Evolutionary conservation across 176 grass and related monocot species (phyloP), one percentile per base, ranked within the genome.

Genomic region (Cenchrus purpureus): DNA sequence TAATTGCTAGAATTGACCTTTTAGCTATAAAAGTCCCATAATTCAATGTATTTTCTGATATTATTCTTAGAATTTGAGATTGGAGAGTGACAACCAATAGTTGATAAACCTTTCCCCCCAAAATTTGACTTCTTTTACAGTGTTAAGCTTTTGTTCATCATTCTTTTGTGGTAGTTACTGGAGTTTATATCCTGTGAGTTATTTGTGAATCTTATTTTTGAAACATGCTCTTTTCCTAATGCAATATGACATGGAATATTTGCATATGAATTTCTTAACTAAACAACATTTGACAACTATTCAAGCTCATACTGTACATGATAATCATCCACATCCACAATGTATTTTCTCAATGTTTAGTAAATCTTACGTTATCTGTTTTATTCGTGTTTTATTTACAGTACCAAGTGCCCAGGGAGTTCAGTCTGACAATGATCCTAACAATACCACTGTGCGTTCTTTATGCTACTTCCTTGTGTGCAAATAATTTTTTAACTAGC

Each of bases 351-450:
- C 13, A 82, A 31, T 77, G 44, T 87, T 74, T 43, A 57, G 51
- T 48, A 50, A 59, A 53, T 74, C 82, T 79, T 84, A 84, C 87
- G 79, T 53, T 79, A 72, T 52, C 16, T n/a, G 29, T 70, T 77
- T 76, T 50, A 54, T 86, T 90, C 76, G 12, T 76, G 77, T 87
- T 73, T 66, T 65, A 31, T 91, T 85, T 91, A 82, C 91, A 96
- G 94, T 84, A 82, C 83, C 83, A 65, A 88, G 78, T 86, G 83
- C 80, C 83, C 81, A 73, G 44, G 78, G 68, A 83, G 70, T 89
- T 93, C 91, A 89, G 77, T 92, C 90, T 71, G 93, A 95, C 73
- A 92, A 48, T 86, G 93, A 95, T 71, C 93, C 93, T 65, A 95
- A 81, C 79, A 95, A 95, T 88, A 95, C 93, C 17, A 95, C 93